These are phyloP conservation scores for Capsaspora owczarzaki DNA, from an alignment of 78 protist species.

Conservation along the genomic window DNA sequence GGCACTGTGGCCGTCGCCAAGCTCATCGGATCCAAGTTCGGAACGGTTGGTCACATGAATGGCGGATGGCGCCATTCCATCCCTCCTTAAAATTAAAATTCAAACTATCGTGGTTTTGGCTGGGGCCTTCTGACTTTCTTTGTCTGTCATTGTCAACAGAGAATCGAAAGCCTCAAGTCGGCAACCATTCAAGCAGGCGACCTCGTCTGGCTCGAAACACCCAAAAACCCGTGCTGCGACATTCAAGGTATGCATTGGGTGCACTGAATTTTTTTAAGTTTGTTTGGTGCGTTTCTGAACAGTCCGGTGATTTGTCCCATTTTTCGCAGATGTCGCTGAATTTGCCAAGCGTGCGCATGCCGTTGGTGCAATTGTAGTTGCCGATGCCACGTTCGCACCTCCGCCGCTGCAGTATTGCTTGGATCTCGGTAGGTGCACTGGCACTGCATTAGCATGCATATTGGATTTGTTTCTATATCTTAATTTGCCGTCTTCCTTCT, in stretches of 20 bases:
- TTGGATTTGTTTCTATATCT: too few species aligned
- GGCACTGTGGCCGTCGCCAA: background rate
- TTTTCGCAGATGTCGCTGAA: background rate
- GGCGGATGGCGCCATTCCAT: background rate
- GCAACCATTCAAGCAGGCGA: too few species aligned
- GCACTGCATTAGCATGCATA: background rate
- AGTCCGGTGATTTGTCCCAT: background rate
- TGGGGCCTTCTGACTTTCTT: background rate
- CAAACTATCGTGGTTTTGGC: background rate
- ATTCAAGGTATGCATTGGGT: background rate
- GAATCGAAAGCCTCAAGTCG: background rate
- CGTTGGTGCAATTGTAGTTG: background rate
- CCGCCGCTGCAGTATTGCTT: background rate
- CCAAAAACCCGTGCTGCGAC: background rate
- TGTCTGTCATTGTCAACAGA: background rate
- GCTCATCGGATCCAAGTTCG: background rate
- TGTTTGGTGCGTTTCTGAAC: background rate
- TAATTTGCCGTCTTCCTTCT: too few species aligned
- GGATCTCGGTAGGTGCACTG: background rate
- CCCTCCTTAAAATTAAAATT: background rate
- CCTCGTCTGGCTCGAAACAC: background rate
- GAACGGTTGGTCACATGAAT: background rate
- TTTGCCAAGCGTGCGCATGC: background rate
- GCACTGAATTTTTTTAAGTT: background rate
- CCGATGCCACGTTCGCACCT: background rate